Evolutionary conservation across 1,284 basidiomycete species (phyloP).

Genomic region (Melampsora abietis-canadensis): DNA sequence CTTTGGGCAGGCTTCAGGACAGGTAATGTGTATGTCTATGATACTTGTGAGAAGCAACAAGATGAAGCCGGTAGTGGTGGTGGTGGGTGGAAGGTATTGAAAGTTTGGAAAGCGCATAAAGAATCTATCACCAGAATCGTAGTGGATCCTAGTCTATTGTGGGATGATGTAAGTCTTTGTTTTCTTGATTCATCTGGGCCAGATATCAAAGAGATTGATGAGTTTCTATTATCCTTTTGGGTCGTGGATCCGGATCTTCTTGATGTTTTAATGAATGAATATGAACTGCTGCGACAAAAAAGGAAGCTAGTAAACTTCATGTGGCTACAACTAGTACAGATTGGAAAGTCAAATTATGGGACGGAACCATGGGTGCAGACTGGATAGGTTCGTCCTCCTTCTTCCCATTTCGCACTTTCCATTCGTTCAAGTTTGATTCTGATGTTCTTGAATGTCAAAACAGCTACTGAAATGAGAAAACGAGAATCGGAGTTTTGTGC

Average conservation of each 20-base stretch:
- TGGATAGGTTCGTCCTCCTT: constrained; percentile 18
- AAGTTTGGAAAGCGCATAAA: constrained; percentile 80
- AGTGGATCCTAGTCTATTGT: constrained; percentile 55
- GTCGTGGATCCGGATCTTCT: constrained; percentile 57
- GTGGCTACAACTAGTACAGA: constrained; percentile 40
- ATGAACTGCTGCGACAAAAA: constrained; percentile 69
- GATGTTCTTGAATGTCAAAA: constrained; percentile 47
- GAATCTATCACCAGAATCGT: constrained; percentile 69
- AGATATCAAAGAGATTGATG: constrained; percentile 54
- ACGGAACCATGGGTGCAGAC: constrained; percentile 35
- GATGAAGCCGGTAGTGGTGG: constrained; percentile 57
- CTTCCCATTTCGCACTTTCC: neutral
- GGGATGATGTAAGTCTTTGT: constrained; percentile 45
- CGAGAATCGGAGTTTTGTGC: constrained; percentile 73
- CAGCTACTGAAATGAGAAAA: constrained; percentile 71
- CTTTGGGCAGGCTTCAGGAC: constrained; percentile 51
- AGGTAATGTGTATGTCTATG: constrained; percentile 50
- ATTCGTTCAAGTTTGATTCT: constrained; percentile 77
- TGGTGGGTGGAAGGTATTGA: constrained; percentile 71
- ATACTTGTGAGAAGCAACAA: constrained; percentile 9
- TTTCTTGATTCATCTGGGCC: constrained; percentile 69
- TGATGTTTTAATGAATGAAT: constrained; percentile 73
- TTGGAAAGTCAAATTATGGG: constrained; percentile 38
- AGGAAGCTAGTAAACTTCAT: constrained; percentile 64
- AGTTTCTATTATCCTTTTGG: too few species aligned